Evolutionary conservation across 108 stramenopile genomes (phyloP), one percentile per base, ranked within the genome.

Genomic region (Cyclostephanos invisitatus): DNA sequence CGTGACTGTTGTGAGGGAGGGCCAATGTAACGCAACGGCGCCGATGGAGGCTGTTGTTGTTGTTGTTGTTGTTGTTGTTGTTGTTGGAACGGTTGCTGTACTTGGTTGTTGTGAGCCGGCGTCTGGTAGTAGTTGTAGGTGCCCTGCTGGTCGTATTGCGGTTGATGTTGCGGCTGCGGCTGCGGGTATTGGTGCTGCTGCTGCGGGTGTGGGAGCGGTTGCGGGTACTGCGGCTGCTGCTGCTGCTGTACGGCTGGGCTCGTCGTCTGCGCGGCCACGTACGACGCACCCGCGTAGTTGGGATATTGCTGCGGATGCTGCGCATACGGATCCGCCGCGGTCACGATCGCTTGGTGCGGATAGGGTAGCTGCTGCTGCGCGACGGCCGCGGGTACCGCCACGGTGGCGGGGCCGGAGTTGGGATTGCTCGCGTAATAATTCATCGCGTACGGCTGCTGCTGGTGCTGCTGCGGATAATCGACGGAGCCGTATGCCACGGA

Each of bases 201-300:
- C 59, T 61, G 70, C 58, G 61, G 70, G 7, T 60, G 58, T 15
- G 25, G 60, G 22, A 24, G 3, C 21, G 17, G 56, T 57, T 70
- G 76, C 38, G 62, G 32, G 54, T 64, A 72, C 9, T 53, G 51
- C 17, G 20, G 51, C 21, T 37, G 72, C 40, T 37, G 51, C 22
- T 49, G 51, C 44, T 56, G 50, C 49, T 56, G 73, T 29, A 17
- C 36, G 44, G 47, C 14, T 15, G 1, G n/a, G 20, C 5, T 32
- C 25, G 51, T 72, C 61, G 32, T 22, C 40, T 22, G 7, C 62
- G n/a, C 40, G 38, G 22, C 38, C 3, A 64, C n/a, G 14, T 22
- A 29, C 62, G 25, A 29, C 62, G 25, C 60, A 7, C 24, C 60
- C 38, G 28, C 22, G 27, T 61, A 61, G 51, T 24, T n/a, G 17